Evolutionary conservation across 1,284 basidiomycete species (phyloP), one percentile per base, ranked within the genome.

Genomic region (Phlebopus sp.): DNA sequence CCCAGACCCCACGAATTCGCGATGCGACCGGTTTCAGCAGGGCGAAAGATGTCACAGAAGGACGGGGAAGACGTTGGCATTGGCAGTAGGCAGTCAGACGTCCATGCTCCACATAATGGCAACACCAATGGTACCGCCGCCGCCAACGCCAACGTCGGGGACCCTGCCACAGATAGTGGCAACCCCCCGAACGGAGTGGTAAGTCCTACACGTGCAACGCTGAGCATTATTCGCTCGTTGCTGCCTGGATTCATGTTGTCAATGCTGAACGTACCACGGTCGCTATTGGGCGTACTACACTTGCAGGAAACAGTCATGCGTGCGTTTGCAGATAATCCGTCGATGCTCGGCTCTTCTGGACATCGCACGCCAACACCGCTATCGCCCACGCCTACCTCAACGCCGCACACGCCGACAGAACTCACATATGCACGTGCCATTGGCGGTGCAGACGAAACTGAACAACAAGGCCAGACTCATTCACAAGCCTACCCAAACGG

Each of bases 1-100:
- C 79, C 79, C 2, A 75, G 76, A 10, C 71, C 77, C 30, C 82
- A 84, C 70, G 84, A 86, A 57, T 86, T 83, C 59, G 83, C 83
- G 10, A 61, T 76, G 37, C 76, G 72, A 57, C 70, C 66, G 2
- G 61, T 67, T 19, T 70, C 65, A 10, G 53, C 67, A 38, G 60
- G 65, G 5, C 55, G 57, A 17, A 53, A 65, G 60, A 61, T 62
- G 60, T 63, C 54, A 21, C 57, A 52, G 50, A 59, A 51, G 41
- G 59, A 59, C 34, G 13, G n/a, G 4, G 42, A 47, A 37, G 57
- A 60, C 31, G 8, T 30, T 17, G 17, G 19, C 1, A 1, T 18
- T 19, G 49, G 51, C 47, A 4, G 2, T 23, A n/a, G 32, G 10
- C 17, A 21, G 13, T 6, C 14, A 36, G 35, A 21, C 18, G 29